Conservation (phyloP, 306 rosid species). For the Hippophae gyantsensis region DNA sequence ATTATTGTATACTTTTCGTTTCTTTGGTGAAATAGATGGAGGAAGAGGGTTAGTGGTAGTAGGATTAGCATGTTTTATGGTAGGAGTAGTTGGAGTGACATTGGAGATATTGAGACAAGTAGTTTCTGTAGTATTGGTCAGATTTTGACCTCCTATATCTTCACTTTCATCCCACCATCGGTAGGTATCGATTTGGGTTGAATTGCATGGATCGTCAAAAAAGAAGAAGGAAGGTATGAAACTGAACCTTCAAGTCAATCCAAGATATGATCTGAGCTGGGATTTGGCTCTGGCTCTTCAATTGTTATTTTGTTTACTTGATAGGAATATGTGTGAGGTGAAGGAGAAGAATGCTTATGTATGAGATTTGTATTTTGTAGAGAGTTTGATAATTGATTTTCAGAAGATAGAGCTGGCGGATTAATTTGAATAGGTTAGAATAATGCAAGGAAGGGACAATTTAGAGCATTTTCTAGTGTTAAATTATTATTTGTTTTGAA, state of each 20-base stretch:
- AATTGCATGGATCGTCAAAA: conserved; percentile 50
- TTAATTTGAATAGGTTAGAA: conserved; percentile 13
- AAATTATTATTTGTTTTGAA: conserved; percentile 60
- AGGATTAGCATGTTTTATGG: conserved; percentile 26
- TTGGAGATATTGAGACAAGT: conserved; percentile 16
- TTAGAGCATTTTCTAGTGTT: conserved; percentile 47
- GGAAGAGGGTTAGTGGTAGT: conserved; percentile 18
- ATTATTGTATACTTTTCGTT: conserved; percentile 37
- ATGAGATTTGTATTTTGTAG: conserved; percentile 7
- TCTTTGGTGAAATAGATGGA: conserved; percentile 43
- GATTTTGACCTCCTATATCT: conserved; percentile 37
- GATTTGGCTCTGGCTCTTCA: conserved; percentile 41
- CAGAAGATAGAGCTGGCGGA: conserved; percentile 19
- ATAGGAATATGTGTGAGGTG: neutral
- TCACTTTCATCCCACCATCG: conserved; percentile 57
- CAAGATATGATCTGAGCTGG: conserved; percentile 51
- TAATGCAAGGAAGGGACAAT: conserved; percentile 38
- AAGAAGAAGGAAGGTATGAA: conserved; percentile 52
- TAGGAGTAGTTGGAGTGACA: conserved; percentile 11
- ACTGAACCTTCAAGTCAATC: conserved; percentile 77
- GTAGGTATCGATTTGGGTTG: conserved; percentile 35
- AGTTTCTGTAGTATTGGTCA: conserved; percentile 13
- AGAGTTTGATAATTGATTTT: conserved; percentile 44
- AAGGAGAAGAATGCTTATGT: conserved; percentile 6
- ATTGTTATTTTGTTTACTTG: conserved; percentile 33